These are phyloP conservation scores for Cercospora brassicicola DNA, from an alignment of 2,329 filamentous ascomycete species.

Conservation along the genomic window DNA sequence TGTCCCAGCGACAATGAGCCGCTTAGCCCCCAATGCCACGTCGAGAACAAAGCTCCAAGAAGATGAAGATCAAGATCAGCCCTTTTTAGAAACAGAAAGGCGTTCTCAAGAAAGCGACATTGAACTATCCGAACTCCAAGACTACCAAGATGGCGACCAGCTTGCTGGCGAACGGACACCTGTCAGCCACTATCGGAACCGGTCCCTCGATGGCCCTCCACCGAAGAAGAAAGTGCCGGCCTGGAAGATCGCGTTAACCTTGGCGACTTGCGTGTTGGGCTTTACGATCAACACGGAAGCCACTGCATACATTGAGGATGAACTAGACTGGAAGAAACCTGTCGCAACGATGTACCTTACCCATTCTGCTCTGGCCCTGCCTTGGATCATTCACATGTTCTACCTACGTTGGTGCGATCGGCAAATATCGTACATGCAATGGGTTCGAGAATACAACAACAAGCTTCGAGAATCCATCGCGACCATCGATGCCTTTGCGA, in stretches of 20 bases:
- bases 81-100: constrained; percentile 26
- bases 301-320: constrained; percentile 38
- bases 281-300: constrained; percentile 39
- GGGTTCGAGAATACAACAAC: constrained; percentile 38
- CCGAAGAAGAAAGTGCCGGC: constrained; percentile 22
- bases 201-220: constrained; percentile 14
- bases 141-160: constrained; percentile 10
- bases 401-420: constrained; percentile 31
- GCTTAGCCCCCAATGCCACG: constrained; percentile 16
- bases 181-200: constrained; percentile 20
- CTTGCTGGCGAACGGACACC: constrained; percentile 28
- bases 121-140: constrained; percentile 18
- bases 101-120: constrained; percentile 24
- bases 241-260: constrained; percentile 28
- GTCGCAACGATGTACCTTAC: constrained; percentile 39
- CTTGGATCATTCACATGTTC: constrained; percentile 35
- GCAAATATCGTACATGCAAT: constrained; percentile 28
- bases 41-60: constrained; percentile 16
- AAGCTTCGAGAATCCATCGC: constrained; percentile 32
- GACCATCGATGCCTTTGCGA: constrained; percentile 36
- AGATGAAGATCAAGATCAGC: constrained; percentile 26
- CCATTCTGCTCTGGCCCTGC: constrained; percentile 35
- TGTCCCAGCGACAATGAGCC: constrained; percentile 20
- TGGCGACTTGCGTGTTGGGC: constrained; percentile 34
- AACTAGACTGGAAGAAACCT: constrained; percentile 38